Evolutionary conservation across 768 basidiomycete species (phyloP).

Genomic region (Chiua virens): DNA sequence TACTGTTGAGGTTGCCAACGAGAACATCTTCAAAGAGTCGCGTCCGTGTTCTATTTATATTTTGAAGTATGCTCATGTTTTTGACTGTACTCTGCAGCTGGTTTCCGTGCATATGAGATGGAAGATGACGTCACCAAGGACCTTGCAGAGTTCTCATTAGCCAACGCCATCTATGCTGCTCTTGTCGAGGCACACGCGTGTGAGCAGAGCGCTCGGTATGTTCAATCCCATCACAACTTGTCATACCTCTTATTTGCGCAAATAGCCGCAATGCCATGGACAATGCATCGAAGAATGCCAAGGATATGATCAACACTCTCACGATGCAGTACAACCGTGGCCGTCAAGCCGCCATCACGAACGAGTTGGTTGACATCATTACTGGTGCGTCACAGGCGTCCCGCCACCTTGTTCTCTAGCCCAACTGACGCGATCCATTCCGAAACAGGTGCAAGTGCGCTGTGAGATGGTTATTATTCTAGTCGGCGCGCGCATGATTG

Average conservation of each 20-base stretch:
- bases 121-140: slow-evolving; percentile 96
- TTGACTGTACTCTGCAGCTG: slow-evolving; percentile 44
- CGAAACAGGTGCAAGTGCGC: slow-evolving; percentile 47
- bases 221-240: slow-evolving; percentile 1
- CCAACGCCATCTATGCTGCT: slow-evolving; percentile 93
- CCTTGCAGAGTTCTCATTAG: slow-evolving; percentile 91
- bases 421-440: not conserved
- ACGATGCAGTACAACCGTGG: slow-evolving; percentile 98
- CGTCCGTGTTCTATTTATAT: slow-evolving; percentile 45
- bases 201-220: slow-evolving; percentile 86
- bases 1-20: slow-evolving; percentile 75
- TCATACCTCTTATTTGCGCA: not conserved
- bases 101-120: slow-evolving; percentile 95
- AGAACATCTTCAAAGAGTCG: slow-evolving; percentile 77
- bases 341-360: slow-evolving; percentile 96
- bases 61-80: not conserved
- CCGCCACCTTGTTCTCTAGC: not conserved
- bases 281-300: slow-evolving; percentile 98
- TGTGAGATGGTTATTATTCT: slow-evolving; percentile 32
- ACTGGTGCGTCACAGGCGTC: slow-evolving; percentile 54
- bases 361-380: slow-evolving; percentile 91
- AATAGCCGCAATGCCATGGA: slow-evolving; percentile 95
- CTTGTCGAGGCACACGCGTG: slow-evolving; percentile 95
- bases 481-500: slow-evolving; percentile 11
- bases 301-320: slow-evolving; percentile 84